phyloP scores from a whole-genome alignment of 2,329 filamentous ascomycete genomes.

The Chaetomiaceae sp. region DNA sequence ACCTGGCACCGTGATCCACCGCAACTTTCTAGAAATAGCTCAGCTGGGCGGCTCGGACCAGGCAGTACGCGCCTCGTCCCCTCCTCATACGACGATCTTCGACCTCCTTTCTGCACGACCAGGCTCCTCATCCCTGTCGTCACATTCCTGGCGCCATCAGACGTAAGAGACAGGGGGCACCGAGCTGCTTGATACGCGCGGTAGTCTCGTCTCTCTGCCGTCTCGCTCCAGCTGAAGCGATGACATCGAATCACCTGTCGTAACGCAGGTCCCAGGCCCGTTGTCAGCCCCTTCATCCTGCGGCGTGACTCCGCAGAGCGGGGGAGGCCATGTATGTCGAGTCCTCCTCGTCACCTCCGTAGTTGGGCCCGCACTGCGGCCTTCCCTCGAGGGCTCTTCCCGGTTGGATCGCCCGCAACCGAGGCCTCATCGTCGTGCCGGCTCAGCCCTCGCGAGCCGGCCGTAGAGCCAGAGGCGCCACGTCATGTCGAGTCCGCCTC shows the following conservation, averaged over 20 bases:
- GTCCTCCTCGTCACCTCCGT: too few relatives aligned
- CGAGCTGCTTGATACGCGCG: constrained; percentile 3
- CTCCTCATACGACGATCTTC: background rate
- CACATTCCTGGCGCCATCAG: background rate
- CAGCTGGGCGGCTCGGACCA: constrained; percentile 2
- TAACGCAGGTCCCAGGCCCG: background rate
- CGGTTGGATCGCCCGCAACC: too few relatives aligned
- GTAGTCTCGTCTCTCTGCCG: background rate
- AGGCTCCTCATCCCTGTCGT: constrained; percentile 2
- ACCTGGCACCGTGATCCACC: background rate
- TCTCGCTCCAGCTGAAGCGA: background rate
- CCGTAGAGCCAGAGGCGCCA: background rate
- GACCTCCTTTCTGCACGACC: constrained; percentile 1
- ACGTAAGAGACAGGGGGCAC: background rate
- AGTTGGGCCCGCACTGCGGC: too few relatives aligned
- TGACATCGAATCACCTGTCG: background rate
- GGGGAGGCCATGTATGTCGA: too few relatives aligned
- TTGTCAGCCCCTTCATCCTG: background rate
- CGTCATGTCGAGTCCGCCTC: background rate
- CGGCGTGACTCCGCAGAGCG: too few relatives aligned
- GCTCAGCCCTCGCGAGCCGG: too few relatives aligned
- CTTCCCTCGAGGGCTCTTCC: too few relatives aligned
- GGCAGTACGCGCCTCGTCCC: background rate
- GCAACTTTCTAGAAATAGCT: background rate
- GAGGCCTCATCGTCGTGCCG: too few relatives aligned